Conservation (phyloP, 2,329 filamentous ascomycete species). For the Trichoderma sp. region DNA sequence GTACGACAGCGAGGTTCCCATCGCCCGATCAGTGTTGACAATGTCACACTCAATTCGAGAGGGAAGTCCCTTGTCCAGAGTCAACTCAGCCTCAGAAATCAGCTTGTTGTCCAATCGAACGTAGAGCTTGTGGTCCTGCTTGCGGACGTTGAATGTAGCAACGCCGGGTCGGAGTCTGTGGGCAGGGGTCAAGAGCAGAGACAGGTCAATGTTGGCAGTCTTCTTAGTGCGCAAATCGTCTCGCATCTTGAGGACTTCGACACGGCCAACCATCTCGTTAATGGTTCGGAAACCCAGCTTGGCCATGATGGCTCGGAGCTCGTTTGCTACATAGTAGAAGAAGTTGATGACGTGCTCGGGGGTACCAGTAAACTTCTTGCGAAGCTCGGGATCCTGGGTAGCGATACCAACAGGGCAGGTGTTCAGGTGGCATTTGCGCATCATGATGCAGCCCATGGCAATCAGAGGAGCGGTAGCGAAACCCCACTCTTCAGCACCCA, state of each 20-base stretch:
- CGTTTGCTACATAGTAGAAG: conserved; percentile 97
- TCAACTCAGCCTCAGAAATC: conserved; percentile 91
- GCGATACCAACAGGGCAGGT: conserved; percentile 92
- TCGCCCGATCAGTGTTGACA: conserved; percentile 91
- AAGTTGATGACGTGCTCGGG: conserved; percentile 99
- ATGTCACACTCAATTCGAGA: conserved; percentile 94
- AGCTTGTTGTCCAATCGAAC: conserved; percentile 95
- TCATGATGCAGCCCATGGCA: conserved; percentile 96
- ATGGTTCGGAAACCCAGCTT: conserved; percentile 91
- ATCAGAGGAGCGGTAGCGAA: conserved; percentile 95
- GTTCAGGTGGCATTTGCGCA: conserved; percentile 77
- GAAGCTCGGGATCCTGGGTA: conserved; percentile 90
- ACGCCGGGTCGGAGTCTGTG: conserved; percentile 93
- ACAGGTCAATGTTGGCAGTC: conserved; percentile 90
- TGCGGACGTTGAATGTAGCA: conserved; percentile 95
- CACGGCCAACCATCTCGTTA: conserved; percentile 96
- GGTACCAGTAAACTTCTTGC: conserved; percentile 90
- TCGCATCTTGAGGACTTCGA: conserved; percentile 80
- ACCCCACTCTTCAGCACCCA: conserved; percentile 97
- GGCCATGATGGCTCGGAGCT: conserved; percentile 95
- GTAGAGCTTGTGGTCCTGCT: conserved; percentile 94
- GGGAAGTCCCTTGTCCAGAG: conserved; percentile 89
- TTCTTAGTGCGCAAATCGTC: conserved; percentile 87
- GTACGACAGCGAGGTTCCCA: conserved; percentile 93
- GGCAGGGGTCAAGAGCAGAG: conserved; percentile 90